These are phyloP conservation scores for Populus euphratica DNA, from an alignment of 345 rosid genomes.

Conservation along the genomic window DNA sequence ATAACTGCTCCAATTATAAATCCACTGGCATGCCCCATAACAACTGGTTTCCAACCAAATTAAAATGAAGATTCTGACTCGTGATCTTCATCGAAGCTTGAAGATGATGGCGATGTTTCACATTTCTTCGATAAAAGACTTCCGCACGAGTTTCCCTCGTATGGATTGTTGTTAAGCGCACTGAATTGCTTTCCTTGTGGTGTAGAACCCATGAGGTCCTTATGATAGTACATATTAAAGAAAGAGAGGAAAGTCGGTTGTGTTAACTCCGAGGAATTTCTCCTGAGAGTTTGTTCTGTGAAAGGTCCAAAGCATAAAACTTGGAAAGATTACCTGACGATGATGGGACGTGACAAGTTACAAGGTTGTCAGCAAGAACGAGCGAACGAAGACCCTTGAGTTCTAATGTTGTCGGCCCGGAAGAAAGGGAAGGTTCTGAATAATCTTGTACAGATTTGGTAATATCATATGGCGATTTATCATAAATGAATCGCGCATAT, in stretches of 20 bases:
- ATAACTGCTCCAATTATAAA: not conserved
- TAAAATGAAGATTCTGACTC: not conserved
- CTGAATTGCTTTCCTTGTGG: constrained; percentile 1
- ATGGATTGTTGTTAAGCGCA: not conserved
- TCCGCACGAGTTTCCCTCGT: not conserved
- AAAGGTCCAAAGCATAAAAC: not conserved
- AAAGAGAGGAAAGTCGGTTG: not conserved
- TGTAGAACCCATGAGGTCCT: not conserved
- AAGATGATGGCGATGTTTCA: not conserved
- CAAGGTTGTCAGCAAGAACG: not conserved
- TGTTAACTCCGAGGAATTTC: not conserved
- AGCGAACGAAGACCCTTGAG: not conserved
- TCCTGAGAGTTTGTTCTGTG: not conserved
- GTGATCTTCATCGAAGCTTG: not conserved
- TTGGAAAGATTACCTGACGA: not conserved
- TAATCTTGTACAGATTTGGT: too few species aligned
- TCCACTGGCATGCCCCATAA: not conserved
- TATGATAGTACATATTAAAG: not conserved
- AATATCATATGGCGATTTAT: too few species aligned
- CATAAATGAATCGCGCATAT: too few species aligned
- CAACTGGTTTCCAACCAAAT: not conserved
- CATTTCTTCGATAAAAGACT: not conserved
- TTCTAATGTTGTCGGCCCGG: too few species aligned
- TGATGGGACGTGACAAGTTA: not conserved
- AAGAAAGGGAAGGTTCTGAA: too few species aligned